Evolutionary conservation across 129 eudicot genomes (phyloP).

Genomic region (Flaveria linearis): DNA sequence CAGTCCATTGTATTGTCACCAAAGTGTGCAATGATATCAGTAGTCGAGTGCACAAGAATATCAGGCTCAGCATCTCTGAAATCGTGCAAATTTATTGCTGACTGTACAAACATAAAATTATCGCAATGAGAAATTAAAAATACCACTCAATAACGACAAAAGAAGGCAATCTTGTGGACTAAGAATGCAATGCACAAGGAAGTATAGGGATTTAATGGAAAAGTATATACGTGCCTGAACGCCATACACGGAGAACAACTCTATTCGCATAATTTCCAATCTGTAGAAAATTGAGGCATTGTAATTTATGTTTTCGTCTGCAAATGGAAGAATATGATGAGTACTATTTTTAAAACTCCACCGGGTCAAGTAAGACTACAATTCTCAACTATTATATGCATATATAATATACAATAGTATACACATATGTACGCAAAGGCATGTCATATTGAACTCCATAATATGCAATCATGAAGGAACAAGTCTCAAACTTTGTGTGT

Average conservation of each 20-base stretch:
- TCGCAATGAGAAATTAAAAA: background rate
- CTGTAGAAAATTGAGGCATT: slow-evolving; percentile 58
- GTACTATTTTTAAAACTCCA: slow-evolving; percentile 3
- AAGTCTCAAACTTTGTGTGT: background rate
- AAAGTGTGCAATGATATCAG: slow-evolving; percentile 52
- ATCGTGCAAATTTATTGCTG: slow-evolving; percentile 53
- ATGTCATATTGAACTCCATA: background rate
- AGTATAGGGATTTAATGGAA: background rate
- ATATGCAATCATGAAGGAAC: slow-evolving; percentile 1
- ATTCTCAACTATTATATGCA: background rate
- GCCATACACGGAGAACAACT: slow-evolving; percentile 72
- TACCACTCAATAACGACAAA: slow-evolving; percentile 6
- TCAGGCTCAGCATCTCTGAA: slow-evolving; percentile 79
- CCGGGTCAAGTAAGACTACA: background rate
- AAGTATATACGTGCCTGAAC: slow-evolving; percentile 58
- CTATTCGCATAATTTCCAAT: slow-evolving; percentile 63
- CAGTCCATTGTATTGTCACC: slow-evolving; percentile 41
- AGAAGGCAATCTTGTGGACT: background rate
- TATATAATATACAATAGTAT: background rate
- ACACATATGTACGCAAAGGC: background rate
- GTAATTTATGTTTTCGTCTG: slow-evolving; percentile 52
- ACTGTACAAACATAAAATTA: slow-evolving; percentile 43
- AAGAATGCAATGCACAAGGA: background rate
- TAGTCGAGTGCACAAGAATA: slow-evolving; percentile 63
- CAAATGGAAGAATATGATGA: slow-evolving; percentile 9